These are phyloP conservation scores for Kondoa malvinella DNA, from an alignment of 768 basidiomycete species.

Conservation along the genomic window DNA sequence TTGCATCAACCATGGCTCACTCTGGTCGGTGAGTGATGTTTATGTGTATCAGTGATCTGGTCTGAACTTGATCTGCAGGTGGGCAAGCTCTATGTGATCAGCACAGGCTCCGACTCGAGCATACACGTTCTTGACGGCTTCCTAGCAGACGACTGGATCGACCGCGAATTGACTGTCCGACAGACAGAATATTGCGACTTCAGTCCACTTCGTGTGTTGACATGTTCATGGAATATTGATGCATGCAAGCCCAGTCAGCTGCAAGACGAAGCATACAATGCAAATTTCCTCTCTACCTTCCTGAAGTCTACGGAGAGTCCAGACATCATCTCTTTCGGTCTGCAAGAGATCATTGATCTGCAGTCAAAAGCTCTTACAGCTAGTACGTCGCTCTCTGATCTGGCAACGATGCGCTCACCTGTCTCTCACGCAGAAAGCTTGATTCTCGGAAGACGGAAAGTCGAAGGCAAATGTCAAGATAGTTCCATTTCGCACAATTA, in stretches of 20 bases:
- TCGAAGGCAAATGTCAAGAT: slow-evolving; percentile 48
- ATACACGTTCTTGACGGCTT: slow-evolving; percentile 80
- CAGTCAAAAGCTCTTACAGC: slow-evolving; percentile 81
- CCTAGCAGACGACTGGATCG: slow-evolving; percentile 67
- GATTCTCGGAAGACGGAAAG: slow-evolving; percentile 53
- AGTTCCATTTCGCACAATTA: slow-evolving; percentile 65
- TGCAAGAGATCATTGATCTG: slow-evolving; percentile 94
- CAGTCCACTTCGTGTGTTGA: slow-evolving; percentile 56
- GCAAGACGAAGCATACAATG: slow-evolving; percentile 46
- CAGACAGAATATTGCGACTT: slow-evolving; percentile 64
- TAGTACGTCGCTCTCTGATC: slow-evolving; percentile 31
- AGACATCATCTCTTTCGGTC: slow-evolving; percentile 81
- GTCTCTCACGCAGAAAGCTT: slow-evolving; percentile 46
- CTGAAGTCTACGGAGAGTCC: slow-evolving; percentile 44
- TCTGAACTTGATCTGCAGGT: slow-evolving; percentile 24
- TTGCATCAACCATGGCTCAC: slow-evolving; percentile 55
- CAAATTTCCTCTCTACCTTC: slow-evolving; percentile 60
- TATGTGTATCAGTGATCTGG: background rate
- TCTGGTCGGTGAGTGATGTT: slow-evolving; percentile 44
- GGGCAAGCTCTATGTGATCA: slow-evolving; percentile 48
- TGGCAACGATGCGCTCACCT: background rate
- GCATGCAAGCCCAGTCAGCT: slow-evolving; percentile 66
- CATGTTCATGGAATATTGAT: slow-evolving; percentile 86
- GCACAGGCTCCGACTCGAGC: slow-evolving; percentile 54
- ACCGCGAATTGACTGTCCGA: slow-evolving; percentile 54